Conservation (phyloP, 192 early-diverging fungal species). For the Coemansia sp. region DNA sequence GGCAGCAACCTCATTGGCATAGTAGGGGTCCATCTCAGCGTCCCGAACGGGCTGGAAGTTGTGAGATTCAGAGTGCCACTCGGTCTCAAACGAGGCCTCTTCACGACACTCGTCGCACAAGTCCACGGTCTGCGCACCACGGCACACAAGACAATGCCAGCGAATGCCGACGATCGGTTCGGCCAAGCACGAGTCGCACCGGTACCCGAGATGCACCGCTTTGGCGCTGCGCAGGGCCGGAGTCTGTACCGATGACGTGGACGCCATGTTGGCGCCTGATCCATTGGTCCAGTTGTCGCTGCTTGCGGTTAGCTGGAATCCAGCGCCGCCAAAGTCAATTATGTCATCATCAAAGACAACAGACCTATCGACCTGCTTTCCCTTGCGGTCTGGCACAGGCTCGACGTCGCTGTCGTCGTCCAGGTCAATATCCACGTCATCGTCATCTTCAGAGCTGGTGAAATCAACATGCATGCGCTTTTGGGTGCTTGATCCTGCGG, state of each 20-base stretch:
- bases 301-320: not conserved
- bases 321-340: not conserved
- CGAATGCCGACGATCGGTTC: slow-evolving; percentile 73
- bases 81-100: slow-evolving; percentile 56
- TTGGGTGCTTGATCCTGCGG: not conserved
- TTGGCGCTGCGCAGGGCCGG: slow-evolving; percentile 32
- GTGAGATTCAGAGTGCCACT: slow-evolving; percentile 28
- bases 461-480: slow-evolving; percentile 39
- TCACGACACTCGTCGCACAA: slow-evolving; percentile 67
- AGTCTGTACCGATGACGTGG: slow-evolving; percentile 13
- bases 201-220: slow-evolving; percentile 38
- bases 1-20: slow-evolving; percentile 49
- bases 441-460: slow-evolving; percentile 38
- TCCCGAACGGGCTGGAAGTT: slow-evolving; percentile 34
- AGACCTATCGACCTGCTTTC: slow-evolving; percentile 46
- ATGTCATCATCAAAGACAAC: not conserved
- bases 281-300: slow-evolving; percentile 12
- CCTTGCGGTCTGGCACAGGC: slow-evolving; percentile 32
- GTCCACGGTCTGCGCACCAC: slow-evolving; percentile 63
- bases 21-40: slow-evolving; percentile 54
- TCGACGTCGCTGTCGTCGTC: slow-evolving; percentile 6
- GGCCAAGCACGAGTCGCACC: slow-evolving; percentile 69
- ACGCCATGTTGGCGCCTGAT: slow-evolving; percentile 6
- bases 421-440: slow-evolving; percentile 17
- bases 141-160: slow-evolving; percentile 67